Evolutionary conservation across 805 yeast species (phyloP), one percentile per base, ranked within the genome.

Genomic region (Candida pseudofarinosa): DNA sequence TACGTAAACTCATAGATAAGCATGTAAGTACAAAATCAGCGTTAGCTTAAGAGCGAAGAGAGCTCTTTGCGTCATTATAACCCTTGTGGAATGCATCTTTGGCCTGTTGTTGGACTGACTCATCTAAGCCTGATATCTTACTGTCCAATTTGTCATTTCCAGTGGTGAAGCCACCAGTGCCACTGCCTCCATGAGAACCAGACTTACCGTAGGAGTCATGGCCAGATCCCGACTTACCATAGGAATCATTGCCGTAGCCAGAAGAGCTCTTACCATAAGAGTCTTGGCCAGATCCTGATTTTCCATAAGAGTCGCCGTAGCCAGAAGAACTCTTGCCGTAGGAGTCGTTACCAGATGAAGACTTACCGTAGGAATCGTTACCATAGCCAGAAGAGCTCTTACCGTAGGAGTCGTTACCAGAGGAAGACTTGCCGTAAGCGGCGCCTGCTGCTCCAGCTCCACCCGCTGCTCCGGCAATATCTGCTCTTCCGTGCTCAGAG

Each of bases 51-150:
- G 15, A 13, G 26, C 54, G 55, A 44, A 60, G 58, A 4, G 60
- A 53, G 16, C 44, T 41, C 48, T 60, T 56, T 35, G 70, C 71
- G 39, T 67, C 73, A 19, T 61, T 52, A 58, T 67, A 67, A 37
- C 72, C 73, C 44, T 55, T 60, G 45, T 65, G 57, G 53, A 64
- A 67, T 5, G 71, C 73, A 19, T 64, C 67, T 51, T 64, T 61
- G 32, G 73, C 73, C 53, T 65, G 60, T 41, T 62, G 51, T 49
- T 65, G 71, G 34, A 60, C 63, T 16, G 54, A 48, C 19, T 62
- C 59, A 43, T 62, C 65, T 49, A 67, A 62, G 41, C 56, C 41
- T 33, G 68, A 45, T 36, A 67, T 65, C 56, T 65, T 65, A 33
- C 53, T 39, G 45, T 67, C 72, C 53, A 67, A 62, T 33, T 58